phyloP scores from a whole-genome alignment of 352 stramenopile species.

The Pythium angustatum region DNA sequence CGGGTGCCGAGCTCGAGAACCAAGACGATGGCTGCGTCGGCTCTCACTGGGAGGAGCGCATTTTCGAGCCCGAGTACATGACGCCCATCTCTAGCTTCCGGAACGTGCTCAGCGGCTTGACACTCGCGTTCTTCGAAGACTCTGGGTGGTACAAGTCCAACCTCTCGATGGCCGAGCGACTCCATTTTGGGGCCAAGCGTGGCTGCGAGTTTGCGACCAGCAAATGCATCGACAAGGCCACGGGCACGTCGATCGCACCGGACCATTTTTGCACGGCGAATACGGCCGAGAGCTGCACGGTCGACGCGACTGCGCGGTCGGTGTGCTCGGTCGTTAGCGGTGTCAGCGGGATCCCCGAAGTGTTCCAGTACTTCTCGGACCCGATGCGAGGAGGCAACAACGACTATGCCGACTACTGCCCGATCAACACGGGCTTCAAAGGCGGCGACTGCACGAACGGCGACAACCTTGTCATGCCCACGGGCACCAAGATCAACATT shows the following conservation, averaged over 20 bases:
- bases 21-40: slow-evolving; percentile 73
- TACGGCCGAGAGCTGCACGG: slow-evolving; percentile 63
- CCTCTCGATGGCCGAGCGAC: slow-evolving; percentile 40
- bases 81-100: slow-evolving; percentile 71
- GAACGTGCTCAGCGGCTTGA: slow-evolving; percentile 71
- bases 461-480: slow-evolving; percentile 50
- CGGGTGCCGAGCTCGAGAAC: slow-evolving; percentile 76
- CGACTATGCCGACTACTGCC: slow-evolving; percentile 77
- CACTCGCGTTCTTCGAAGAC: slow-evolving; percentile 81
- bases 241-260: slow-evolving; percentile 37
- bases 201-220: slow-evolving; percentile 67
- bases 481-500: slow-evolving; percentile 65
- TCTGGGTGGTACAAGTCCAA: slow-evolving; percentile 83
- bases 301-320: slow-evolving; percentile 68
- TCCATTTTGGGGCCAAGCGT: slow-evolving; percentile 67
- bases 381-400: slow-evolving; percentile 52
- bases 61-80: slow-evolving; percentile 87
- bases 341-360: slow-evolving; percentile 37
- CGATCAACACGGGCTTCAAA: slow-evolving; percentile 70
- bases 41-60: slow-evolving; percentile 82
- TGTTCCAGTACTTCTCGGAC: slow-evolving; percentile 69
- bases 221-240: slow-evolving; percentile 65
- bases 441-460: slow-evolving; percentile 66
- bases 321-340: slow-evolving; percentile 58
- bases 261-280: slow-evolving; percentile 75